Base-by-base conservation (phyloP, 257 asterid species). In the Jacaranda mimosifolia region DNA sequence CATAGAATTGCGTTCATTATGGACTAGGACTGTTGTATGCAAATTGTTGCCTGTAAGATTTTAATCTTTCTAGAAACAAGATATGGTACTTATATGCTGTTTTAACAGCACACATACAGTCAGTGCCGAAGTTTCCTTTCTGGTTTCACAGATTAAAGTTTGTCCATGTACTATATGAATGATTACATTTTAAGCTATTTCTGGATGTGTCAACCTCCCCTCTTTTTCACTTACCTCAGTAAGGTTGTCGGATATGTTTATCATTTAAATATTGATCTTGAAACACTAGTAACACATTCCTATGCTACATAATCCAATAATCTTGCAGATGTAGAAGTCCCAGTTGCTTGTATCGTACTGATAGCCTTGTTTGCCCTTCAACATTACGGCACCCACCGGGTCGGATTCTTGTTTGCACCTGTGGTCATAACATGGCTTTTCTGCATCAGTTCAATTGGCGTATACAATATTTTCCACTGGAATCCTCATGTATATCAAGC, bases 361-460 rank as follows among this genome's bases (percentile, higher is more conserved):
- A 86, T 94, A 85, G 94, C 90, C 67, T 81, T 94, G 85, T 94
- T 94, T 85, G 87, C 95, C 88, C 97, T 94, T 83, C 98, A 94
- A 81, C 98, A 94, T 86, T 94, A 94, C 32, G 98, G 98, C 66
- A 94, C 98, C 85, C 97, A 92, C 91, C 88, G 96, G 93, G 94
- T 94, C 5, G 98, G 98, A 49, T 94, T 92, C 89, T 83, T 94
- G 93, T 94, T 94, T 43, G 98, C 98, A 4, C 98, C 98, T n/a
- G 94, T 94, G 74, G 97, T 94, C 83, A 80, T 92, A 79, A 78
- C 83, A 51, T 94, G 98, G 97, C 98, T 94, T 79, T 51, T 94
- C 35, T 94, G 97, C 90, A 94, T 94, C 79, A 89, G 96, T 67
- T 82, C 89, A 19, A 85, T 94, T 56, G 97, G 98, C 70, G 42